These are phyloP conservation scores for Pharnaceum exiguum DNA, from an alignment of 148 eudicot genomes.

Conservation along the genomic window DNA sequence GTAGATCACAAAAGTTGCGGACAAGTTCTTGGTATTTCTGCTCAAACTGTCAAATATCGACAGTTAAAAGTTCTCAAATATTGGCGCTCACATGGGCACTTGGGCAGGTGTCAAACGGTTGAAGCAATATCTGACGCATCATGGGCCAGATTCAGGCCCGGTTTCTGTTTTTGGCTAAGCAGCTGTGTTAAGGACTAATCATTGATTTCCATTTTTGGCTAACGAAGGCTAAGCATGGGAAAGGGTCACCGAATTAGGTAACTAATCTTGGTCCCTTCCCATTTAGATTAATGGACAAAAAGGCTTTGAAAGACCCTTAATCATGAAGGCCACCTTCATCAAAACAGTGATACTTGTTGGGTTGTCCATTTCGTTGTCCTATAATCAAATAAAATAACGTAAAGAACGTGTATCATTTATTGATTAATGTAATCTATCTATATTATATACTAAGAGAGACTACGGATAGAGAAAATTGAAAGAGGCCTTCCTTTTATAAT, in stretches of 20 bases:
- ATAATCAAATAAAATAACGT: not conserved
- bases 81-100: no score
- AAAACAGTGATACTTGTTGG: conserved; percentile 11
- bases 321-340: not conserved
- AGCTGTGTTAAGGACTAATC: not conserved
- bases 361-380: conserved; percentile 11
- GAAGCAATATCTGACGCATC: not conserved
- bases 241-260: conserved; percentile 11
- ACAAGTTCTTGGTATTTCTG: no score
- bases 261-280: conserved; percentile 21
- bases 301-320: conserved; percentile 4
- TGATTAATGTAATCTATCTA: no score
- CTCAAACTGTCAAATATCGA: no score
- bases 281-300: conserved; percentile 12
- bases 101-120: not conserved
- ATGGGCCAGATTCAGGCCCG: not conserved
- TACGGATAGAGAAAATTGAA: no score
- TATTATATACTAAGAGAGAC: no score
- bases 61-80: no score
- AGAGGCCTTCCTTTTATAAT: no score
- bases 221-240: not conserved
- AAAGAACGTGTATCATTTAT: no score
- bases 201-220: not conserved
- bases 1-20: no score
- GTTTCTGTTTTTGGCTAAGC: conserved; percentile 7